These are phyloP conservation scores for Ophiostoma angusticollis DNA, from an alignment of 2,329 filamentous ascomycete genomes.

Conservation along the genomic window DNA sequence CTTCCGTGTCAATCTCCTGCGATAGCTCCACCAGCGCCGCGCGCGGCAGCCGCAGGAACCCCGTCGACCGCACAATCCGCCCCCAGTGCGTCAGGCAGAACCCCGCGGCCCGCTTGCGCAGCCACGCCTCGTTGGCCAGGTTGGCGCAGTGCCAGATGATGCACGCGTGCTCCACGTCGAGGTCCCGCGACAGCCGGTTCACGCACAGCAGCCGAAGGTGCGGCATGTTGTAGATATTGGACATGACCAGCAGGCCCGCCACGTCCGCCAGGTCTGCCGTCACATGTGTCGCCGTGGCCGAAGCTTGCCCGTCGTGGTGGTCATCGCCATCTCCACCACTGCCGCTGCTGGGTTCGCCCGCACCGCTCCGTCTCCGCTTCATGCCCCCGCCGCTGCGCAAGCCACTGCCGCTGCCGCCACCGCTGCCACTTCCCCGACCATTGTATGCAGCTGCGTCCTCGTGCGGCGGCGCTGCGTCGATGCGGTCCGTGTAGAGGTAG, in stretches of 20 bases:
- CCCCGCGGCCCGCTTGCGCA: slow-evolving; percentile 72
- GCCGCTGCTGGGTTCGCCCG: neutral
- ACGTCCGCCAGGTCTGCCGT: slow-evolving; percentile 73
- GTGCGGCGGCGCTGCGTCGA: slow-evolving; percentile 43
- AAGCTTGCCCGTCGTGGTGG: neutral
- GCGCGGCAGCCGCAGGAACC: slow-evolving; percentile 70
- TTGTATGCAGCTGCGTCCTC: too few species aligned
- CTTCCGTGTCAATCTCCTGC: slow-evolving; percentile 85
- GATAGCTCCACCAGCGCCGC: slow-evolving; percentile 78
- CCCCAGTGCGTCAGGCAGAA: slow-evolving; percentile 96
- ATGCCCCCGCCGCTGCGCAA: slow-evolving; percentile 17
- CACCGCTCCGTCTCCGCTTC: slow-evolving; percentile 3
- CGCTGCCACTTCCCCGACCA: slow-evolving; percentile 22
- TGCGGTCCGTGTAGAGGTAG: slow-evolving; percentile 94
- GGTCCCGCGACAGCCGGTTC: slow-evolving; percentile 75
- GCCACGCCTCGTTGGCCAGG: slow-evolving; percentile 83
- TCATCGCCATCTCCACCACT: neutral
- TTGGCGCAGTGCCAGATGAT: slow-evolving; percentile 92
- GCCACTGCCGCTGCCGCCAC: neutral
- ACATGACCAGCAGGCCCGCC: slow-evolving; percentile 90
- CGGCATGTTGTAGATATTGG: slow-evolving; percentile 95
- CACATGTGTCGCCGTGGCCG: slow-evolving; percentile 29
- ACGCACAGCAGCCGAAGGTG: slow-evolving; percentile 84
- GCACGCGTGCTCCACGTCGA: slow-evolving; percentile 89
- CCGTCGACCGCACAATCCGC: slow-evolving; percentile 76